Evolutionary conservation across 805 yeast genomes (phyloP).

Genomic region (Ogataea zsoltii): DNA sequence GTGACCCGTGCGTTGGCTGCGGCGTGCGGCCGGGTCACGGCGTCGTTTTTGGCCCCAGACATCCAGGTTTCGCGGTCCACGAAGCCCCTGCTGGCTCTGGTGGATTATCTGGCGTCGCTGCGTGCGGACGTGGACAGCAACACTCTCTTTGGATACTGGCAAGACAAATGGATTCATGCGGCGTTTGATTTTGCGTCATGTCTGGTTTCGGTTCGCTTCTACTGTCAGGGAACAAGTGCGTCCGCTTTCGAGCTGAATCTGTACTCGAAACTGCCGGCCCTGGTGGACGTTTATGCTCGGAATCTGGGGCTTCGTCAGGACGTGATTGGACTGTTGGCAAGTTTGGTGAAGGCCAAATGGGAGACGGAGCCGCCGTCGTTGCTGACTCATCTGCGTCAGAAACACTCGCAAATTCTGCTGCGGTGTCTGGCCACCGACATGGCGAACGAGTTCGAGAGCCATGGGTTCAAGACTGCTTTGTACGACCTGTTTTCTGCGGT

Average conservation of each 20-base stretch:
- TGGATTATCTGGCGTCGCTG: conserved; percentile 45
- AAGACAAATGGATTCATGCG: conserved; percentile 48
- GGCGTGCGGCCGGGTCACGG: conserved; percentile 52
- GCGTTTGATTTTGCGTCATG: conserved; percentile 58
- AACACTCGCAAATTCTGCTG: conserved; percentile 58
- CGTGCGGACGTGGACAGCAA: conserved; percentile 9
- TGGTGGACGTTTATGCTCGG: conserved; percentile 61
- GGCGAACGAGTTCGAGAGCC: conserved; percentile 54
- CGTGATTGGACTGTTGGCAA: conserved; percentile 56
- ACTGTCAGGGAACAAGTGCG: conserved; percentile 44
- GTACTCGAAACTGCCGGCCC: conserved; percentile 52
- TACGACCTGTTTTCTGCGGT: conserved; percentile 68
- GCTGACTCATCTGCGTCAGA: conserved; percentile 75
- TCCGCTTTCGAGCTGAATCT: conserved; percentile 66
- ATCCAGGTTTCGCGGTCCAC: conserved; percentile 54
- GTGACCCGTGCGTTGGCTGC: conserved; percentile 51
- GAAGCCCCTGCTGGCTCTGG: conserved; percentile 50
- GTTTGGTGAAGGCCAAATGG: conserved; percentile 58
- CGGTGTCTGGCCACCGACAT: conserved; percentile 62
- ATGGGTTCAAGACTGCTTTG: conserved; percentile 51
- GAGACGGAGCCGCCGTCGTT: conserved; percentile 69
- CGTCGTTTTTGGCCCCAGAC: conserved; percentile 54
- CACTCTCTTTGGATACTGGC: conserved; percentile 49
- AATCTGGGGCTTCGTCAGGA: conserved; percentile 47
- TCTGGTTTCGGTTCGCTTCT: conserved; percentile 57